Conservation (phyloP, 2,329 filamentous ascomycete genomes). For the Aureobasidium zeae region DNA sequence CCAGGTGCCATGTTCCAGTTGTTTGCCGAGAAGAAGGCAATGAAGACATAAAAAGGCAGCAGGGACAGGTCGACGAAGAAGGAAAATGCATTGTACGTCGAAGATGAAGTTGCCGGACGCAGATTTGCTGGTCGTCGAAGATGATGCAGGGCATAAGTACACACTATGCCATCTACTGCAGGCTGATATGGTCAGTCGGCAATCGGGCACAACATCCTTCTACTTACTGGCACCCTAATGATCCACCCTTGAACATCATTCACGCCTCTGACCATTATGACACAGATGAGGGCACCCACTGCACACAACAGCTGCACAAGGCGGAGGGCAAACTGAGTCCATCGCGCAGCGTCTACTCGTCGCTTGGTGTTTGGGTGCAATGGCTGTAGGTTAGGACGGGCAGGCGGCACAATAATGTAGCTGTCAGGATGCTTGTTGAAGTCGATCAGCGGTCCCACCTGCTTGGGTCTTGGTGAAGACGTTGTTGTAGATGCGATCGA, state of each 20-base stretch:
- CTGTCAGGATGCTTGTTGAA: constrained; percentile 81
- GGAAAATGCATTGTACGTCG: constrained; percentile 83
- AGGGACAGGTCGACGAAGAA: constrained; percentile 60
- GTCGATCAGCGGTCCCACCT: constrained; percentile 65
- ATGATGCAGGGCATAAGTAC: constrained; percentile 72
- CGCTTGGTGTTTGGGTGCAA: constrained; percentile 63
- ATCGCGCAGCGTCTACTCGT: constrained; percentile 60
- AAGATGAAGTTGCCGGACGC: constrained; percentile 68
- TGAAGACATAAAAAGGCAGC: constrained; percentile 55
- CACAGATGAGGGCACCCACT: constrained; percentile 61
- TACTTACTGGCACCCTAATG: constrained; percentile 62
- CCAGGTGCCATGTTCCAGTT: constrained; percentile 42
- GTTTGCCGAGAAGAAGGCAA: constrained; percentile 44
- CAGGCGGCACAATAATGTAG: constrained; percentile 55
- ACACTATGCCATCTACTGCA: constrained; percentile 62
- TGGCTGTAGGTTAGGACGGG: constrained; percentile 50
- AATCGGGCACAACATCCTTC: no score
- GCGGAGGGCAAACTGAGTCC: constrained; percentile 60
- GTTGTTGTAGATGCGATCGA: constrained; percentile 27
- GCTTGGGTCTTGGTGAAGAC: constrained; percentile 48
- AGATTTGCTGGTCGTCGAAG: constrained; percentile 59
- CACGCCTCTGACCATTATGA: constrained; percentile 65
- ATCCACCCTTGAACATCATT: constrained; percentile 61
- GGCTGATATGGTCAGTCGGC: constrained; percentile 46
- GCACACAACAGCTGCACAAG: constrained; percentile 59